Conservation (phyloP, 139 green algal genomes). For the Pycnococcus provasolii region DNA sequence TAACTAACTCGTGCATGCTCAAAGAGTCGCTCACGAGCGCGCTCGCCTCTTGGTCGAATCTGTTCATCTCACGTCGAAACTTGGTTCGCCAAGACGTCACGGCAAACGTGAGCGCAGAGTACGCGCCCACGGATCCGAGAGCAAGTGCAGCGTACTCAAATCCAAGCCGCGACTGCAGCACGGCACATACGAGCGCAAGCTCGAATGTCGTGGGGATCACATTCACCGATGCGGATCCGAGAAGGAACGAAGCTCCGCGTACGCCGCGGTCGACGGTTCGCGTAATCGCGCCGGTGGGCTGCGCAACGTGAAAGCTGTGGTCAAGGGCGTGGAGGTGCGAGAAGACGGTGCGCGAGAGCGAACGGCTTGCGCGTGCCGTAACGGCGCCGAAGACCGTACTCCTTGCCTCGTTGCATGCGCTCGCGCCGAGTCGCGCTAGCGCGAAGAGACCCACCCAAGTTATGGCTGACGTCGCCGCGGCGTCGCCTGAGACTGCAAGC, state of each 20-base stretch:
- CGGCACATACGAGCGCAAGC: constrained; percentile 57
- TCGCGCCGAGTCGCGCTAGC: constrained; percentile 31
- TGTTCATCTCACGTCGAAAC: constrained; percentile 82
- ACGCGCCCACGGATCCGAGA: constrained; percentile 63
- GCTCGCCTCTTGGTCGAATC: constrained; percentile 46
- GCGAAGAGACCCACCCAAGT: constrained; percentile 69
- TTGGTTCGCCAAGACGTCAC: constrained; percentile 77
- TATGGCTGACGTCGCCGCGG: constrained; percentile 47
- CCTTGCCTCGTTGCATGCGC: constrained; percentile 29
- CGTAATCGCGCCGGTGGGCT: constrained; percentile 77
- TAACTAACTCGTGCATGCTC: constrained; percentile 87
- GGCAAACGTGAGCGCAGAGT: constrained; percentile 78
- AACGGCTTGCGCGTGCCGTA: constrained; percentile 4
- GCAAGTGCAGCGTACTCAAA: constrained; percentile 71
- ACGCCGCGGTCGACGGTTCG: constrained; percentile 81
- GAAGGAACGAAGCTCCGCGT: constrained; percentile 89
- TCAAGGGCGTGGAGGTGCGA: constrained; percentile 77
- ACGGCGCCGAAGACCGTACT: constrained; percentile 32
- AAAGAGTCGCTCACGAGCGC: constrained; percentile 70
- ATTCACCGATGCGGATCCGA: constrained; percentile 87
- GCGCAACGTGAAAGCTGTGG: constrained; percentile 71
- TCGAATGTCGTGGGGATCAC: constrained; percentile 87
- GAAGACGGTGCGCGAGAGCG: constrained; percentile 48
- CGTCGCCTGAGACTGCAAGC: constrained; percentile 26
- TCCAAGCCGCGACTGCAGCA: constrained; percentile 83